Conservation (phyloP, 177 flowering plant species). For the Vitis hybrid region DNA sequence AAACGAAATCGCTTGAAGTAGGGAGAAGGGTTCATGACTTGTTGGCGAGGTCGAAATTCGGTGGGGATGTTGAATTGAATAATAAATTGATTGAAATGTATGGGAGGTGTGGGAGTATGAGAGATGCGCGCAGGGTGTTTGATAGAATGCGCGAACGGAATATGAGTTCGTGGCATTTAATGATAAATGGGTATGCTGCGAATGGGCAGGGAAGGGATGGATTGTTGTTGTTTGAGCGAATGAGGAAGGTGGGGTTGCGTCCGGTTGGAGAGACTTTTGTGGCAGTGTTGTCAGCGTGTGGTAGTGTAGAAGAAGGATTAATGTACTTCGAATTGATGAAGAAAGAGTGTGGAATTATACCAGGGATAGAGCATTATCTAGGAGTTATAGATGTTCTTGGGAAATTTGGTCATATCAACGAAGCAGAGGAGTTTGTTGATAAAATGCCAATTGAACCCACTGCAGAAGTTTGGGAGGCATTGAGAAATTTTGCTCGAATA, state of each 20-base stretch:
- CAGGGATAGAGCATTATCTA: constrained; percentile 32
- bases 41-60: constrained; percentile 19
- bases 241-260: constrained; percentile 24
- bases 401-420: constrained; percentile 37
- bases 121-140: constrained; percentile 38
- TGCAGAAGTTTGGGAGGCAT: constrained; percentile 32
- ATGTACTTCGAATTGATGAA: constrained; percentile 30
- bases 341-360: constrained; percentile 23
- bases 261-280: constrained; percentile 25
- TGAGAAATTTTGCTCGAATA: constrained; percentile 28
- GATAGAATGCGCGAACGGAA: constrained; percentile 32
- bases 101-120: constrained; percentile 23
- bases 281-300: constrained; percentile 35
- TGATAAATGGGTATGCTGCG: constrained; percentile 32
- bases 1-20: constrained; percentile 20
- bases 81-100: constrained; percentile 28
- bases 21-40: constrained; percentile 31
- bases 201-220: constrained; percentile 32
- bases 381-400: constrained; percentile 34
- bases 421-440: constrained; percentile 44
- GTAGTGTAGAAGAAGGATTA: constrained; percentile 31
- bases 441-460: constrained; percentile 37
- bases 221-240: constrained; percentile 29
- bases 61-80: constrained; percentile 24
- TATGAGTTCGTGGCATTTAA: constrained; percentile 27